These are phyloP conservation scores for Tausonia pullulans DNA, from an alignment of 1,284 basidiomycete species.

Conservation along the genomic window DNA sequence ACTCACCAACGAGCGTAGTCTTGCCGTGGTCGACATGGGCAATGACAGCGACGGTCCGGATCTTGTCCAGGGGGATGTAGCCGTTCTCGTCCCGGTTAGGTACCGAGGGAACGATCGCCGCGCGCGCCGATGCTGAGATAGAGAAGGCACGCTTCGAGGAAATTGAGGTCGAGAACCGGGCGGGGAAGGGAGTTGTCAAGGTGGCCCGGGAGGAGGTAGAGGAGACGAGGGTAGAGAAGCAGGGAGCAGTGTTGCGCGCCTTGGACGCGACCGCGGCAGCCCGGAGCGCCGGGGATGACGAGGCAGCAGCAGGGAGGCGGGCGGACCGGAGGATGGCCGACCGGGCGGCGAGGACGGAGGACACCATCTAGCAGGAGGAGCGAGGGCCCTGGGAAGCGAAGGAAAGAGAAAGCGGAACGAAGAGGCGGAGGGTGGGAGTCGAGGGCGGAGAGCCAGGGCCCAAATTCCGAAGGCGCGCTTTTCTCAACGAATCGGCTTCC, in stretches of 20 bases:
- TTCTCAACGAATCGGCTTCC: no score
- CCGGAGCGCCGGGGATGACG: not conserved
- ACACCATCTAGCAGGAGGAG: not conserved
- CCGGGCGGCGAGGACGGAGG: not conserved
- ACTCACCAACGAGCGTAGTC: conserved; percentile 1
- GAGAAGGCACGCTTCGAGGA: not conserved
- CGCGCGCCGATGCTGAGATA: not conserved
- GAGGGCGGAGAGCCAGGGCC: no score
- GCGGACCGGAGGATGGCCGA: not conserved
- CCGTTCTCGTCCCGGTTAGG: conserved; percentile 9
- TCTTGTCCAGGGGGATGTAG: conserved; percentile 3
- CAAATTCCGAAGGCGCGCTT: no score
- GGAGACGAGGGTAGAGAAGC: not conserved
- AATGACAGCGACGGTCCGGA: conserved; percentile 14
- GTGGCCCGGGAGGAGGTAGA: conserved; percentile 1
- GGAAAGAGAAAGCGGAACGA: not conserved
- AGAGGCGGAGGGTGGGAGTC: not conserved
- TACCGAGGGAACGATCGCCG: conserved; percentile 8
- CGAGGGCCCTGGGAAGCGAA: not conserved
- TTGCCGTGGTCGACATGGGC: conserved; percentile 16
- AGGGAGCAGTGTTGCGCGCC: not conserved
- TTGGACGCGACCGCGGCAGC: not conserved
- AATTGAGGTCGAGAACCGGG: not conserved
- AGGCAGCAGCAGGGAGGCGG: not conserved
- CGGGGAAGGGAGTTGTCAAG: not conserved